Evolutionary conservation across 2,329 filamentous ascomycete genomes (phyloP), one percentile per base, ranked within the genome.

Genomic region (Leptodontidium sp.): DNA sequence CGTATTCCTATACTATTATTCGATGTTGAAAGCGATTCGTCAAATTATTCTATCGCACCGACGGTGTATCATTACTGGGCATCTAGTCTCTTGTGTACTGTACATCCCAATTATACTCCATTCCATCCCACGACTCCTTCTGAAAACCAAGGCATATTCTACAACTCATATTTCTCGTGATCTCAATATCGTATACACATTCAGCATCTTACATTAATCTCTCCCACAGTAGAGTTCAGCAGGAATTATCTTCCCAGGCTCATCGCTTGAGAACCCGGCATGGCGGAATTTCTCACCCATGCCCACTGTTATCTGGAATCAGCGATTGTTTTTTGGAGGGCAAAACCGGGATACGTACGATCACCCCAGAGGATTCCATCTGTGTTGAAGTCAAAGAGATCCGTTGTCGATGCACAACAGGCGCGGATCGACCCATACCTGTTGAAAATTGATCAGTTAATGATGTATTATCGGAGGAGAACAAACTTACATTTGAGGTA

Each of bases 181-280:
- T 9, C 38, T 40, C 8, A 40, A 40, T 40, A 40, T 40, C 38
- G 38, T 40, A 40, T 40, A 40, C 38, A 40, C 38, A 40, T 40
- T 32, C 29, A 11, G 6, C 53, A 38, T 12, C 17, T 38, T 21
- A 57, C 15, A 57, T 71, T 38, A 69, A 14, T 47, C 63, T 47
- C 67, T 69, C 40, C 70, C 70, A 59, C 66, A 73, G 57, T 74
- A 74, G 4, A 74, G 17, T 24, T 71, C 68, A 24, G 65, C 71
- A 38, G 72, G 72, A 17, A 73, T n/a, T 5, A 74, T 74, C 52
- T 73, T 67, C 2, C 35, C 61, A 0, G 68, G 69, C 50, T 73
- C 72, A 66, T 72, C 70, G 32, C 65, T 61, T 1, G 71, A 62
- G 29, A 74, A 74, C 1, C 72, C 71, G 14, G 72, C 70, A 62